phyloP scores from a whole-genome alignment of 331 rosid genomes.

The Ulmus americana region DNA sequence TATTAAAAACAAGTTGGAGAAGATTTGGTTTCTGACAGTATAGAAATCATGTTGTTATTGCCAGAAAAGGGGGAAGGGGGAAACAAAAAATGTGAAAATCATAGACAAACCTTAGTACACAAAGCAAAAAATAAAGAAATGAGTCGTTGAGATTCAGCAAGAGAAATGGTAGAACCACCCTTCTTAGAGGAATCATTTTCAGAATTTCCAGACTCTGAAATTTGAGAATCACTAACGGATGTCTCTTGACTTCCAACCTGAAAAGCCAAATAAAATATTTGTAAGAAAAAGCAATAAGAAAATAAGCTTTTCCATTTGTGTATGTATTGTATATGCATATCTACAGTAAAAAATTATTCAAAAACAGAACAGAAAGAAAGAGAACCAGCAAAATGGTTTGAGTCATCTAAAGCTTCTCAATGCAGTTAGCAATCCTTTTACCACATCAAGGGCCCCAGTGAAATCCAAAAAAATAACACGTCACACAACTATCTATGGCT shows the following conservation, averaged over 20 bases:
- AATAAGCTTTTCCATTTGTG: neutral
- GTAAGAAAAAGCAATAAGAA: neutral
- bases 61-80: slow-evolving; percentile 13
- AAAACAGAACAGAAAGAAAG: neutral
- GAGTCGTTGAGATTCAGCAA: slow-evolving; percentile 76
- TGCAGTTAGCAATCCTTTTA: too few relatives aligned
- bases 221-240: slow-evolving; percentile 44
- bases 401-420: neutral
- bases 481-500: too few relatives aligned
- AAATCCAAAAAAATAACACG: too few relatives aligned
- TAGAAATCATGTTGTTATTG: slow-evolving; percentile 13
- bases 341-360: neutral
- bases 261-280: slow-evolving; percentile 10
- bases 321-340: neutral
- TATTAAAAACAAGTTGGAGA: slow-evolving; percentile 72
- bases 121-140: slow-evolving; percentile 86
- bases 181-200: slow-evolving; percentile 47
- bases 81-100: neutral
- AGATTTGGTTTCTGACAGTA: slow-evolving; percentile 77
- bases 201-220: slow-evolving; percentile 47
- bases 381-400: neutral
- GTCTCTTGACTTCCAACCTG: slow-evolving; percentile 66
- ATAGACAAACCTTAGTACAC: slow-evolving; percentile 71
- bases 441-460: too few relatives aligned
- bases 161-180: slow-evolving; percentile 47